A percentile compares a stretch with the other conserved stretches of the same genome.
Evolutionary conservation across 345 rosid genomes (phyloP).

Genomic region (Turritis glabra): DNA sequence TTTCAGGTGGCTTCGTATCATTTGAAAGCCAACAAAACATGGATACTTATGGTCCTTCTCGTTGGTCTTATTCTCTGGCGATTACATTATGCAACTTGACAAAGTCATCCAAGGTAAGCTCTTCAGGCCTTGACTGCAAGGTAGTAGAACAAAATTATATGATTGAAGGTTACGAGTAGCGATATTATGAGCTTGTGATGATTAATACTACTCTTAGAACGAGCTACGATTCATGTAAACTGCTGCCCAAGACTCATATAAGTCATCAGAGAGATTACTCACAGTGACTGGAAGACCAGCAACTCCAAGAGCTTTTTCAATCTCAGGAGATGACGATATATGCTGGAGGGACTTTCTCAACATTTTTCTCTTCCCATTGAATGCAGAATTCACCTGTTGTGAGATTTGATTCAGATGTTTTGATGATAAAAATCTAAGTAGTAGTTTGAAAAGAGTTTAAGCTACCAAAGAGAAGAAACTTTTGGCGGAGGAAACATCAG

Average conservation of each 20-base stretch:
- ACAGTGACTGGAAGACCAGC: slow-evolving; percentile 71
- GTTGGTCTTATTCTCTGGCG: slow-evolving; percentile 24
- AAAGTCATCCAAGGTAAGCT: slow-evolving; percentile 81
- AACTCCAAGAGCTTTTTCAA: slow-evolving; percentile 67
- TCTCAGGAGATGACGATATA: slow-evolving; percentile 60
- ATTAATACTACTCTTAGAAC: not conserved
- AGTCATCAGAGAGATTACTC: slow-evolving; percentile 32
- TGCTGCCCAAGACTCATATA: not conserved
- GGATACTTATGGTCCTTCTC: slow-evolving; percentile 12
- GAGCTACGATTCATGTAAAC: not conserved
- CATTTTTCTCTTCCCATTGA: slow-evolving; percentile 88
- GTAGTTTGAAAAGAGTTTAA: slow-evolving; percentile 6
- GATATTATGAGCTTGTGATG: not conserved
- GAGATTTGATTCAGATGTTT: slow-evolving; percentile 20
- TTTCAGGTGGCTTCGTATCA: not conserved
- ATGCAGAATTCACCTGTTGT: slow-evolving; percentile 81
- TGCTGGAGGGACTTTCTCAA: slow-evolving; percentile 80
- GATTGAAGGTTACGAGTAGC: not conserved
- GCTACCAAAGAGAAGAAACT: slow-evolving; percentile 91
- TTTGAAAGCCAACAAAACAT: slow-evolving; percentile 13
- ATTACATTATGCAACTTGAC: slow-evolving; percentile 79
- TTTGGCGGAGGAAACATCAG: slow-evolving; percentile 66
- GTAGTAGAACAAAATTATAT: not conserved
- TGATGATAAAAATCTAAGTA: not conserved
- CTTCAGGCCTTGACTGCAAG: slow-evolving; percentile 92